These are phyloP conservation scores for Sarcodon sp. DNA, from an alignment of 768 basidiomycete species.

Conservation along the genomic window DNA sequence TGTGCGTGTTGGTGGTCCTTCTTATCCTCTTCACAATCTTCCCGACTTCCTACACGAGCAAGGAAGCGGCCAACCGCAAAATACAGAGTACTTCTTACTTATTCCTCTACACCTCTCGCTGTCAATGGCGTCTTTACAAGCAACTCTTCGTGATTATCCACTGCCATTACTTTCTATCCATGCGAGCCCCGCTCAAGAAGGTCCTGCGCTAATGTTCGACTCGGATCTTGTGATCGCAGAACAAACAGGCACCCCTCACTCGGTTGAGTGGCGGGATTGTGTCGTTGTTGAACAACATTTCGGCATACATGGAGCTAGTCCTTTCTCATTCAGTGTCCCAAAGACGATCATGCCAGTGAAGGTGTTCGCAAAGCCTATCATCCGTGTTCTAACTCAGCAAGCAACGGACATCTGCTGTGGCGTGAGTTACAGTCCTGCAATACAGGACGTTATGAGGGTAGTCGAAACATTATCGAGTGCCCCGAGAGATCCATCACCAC, in stretches of 20 bases:
- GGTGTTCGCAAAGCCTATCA: slow-evolving; percentile 67
- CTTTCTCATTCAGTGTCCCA: slow-evolving; percentile 53
- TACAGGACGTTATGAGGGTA: slow-evolving; percentile 76
- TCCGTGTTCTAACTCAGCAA: slow-evolving; percentile 50
- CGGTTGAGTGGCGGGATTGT: slow-evolving; percentile 63
- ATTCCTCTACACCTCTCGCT: slow-evolving; percentile 74
- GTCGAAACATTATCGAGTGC: slow-evolving; percentile 72
- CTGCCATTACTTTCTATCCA: slow-evolving; percentile 74
- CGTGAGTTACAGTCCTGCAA: slow-evolving; percentile 73
- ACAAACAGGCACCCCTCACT: slow-evolving; percentile 59
- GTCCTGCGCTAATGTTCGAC: slow-evolving; percentile 39
- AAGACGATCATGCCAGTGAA: slow-evolving; percentile 96
- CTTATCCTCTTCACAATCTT: slow-evolving; percentile 41
- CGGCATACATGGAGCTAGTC: slow-evolving; percentile 34
- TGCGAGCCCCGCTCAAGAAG: slow-evolving; percentile 10
- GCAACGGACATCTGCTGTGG: slow-evolving; percentile 81
- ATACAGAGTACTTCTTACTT: slow-evolving; percentile 66
- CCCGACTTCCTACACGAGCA: slow-evolving; percentile 52
- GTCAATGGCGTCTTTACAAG: slow-evolving; percentile 42
- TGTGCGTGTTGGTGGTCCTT: slow-evolving; percentile 43
- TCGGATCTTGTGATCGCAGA: slow-evolving; percentile 79
- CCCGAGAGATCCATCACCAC: slow-evolving; percentile 70
- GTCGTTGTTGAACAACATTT: slow-evolving; percentile 44
- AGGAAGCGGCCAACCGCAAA: slow-evolving; percentile 54
- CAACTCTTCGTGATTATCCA: slow-evolving; percentile 78